Conservation (phyloP, 2,329 filamentous ascomycete species). For the Pseudogymnoascus sp. region DNA sequence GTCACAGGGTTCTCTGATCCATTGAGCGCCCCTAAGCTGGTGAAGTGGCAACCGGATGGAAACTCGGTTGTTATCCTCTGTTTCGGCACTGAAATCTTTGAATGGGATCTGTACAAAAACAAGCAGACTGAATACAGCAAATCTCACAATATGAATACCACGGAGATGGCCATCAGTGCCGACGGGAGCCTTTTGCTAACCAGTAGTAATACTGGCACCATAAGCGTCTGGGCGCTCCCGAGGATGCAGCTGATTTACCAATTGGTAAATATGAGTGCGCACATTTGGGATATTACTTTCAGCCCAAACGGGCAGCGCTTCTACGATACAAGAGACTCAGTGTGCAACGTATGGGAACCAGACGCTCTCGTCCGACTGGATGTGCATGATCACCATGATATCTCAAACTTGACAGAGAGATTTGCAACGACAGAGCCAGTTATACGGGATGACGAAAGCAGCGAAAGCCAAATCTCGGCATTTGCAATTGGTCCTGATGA, state of each 20-base stretch:
- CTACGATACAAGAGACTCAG: slow-evolving; percentile 22
- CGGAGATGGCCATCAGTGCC: slow-evolving; percentile 18
- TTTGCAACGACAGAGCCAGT: neutral
- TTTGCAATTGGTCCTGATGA: slow-evolving; percentile 8
- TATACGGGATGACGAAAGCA: neutral
- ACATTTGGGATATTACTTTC: slow-evolving; percentile 21
- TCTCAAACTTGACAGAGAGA: neutral
- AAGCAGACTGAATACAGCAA: slow-evolving; percentile 12
- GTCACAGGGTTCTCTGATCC: neutral
- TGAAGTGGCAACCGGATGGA: neutral
- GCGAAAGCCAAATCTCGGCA: slow-evolving; percentile 12
- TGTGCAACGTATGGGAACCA: slow-evolving; percentile 26
- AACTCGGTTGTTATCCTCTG: neutral
- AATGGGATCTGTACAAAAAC: neutral
- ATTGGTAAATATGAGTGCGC: slow-evolving; percentile 14
- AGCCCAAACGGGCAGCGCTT: slow-evolving; percentile 22
- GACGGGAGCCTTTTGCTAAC: slow-evolving; percentile 24
- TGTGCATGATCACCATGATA: slow-evolving; percentile 15
- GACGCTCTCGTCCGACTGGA: slow-evolving; percentile 18
- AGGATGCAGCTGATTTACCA: slow-evolving; percentile 19
- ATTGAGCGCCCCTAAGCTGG: neutral
- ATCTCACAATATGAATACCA: slow-evolving; percentile 17
- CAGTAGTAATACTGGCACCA: slow-evolving; percentile 19
- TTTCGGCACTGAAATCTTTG: neutral
- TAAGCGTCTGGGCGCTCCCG: slow-evolving; percentile 23